Conservation (phyloP, 306 rosid species). For the Luffa aegyptiaca region DNA sequence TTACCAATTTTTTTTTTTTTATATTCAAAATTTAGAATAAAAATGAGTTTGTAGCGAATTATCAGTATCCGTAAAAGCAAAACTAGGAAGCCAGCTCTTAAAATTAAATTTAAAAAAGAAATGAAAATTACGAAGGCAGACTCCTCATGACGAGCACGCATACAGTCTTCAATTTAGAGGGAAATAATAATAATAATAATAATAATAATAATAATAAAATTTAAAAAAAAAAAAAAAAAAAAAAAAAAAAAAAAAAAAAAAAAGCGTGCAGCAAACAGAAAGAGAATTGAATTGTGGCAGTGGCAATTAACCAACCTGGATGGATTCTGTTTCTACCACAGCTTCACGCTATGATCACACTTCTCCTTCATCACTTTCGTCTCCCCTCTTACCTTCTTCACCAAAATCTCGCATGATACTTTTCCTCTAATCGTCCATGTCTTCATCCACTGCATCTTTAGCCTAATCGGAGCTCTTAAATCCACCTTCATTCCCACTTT, state of each 20-base stretch:
- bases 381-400: slow-evolving; percentile 34
- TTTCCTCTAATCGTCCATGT: slow-evolving; percentile 57
- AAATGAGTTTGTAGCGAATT: too few relatives aligned
- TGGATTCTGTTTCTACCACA: slow-evolving; percentile 17
- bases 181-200: too few relatives aligned
- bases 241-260: neutral
- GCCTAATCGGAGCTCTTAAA: slow-evolving; percentile 37
- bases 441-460: slow-evolving; percentile 45
- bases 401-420: slow-evolving; percentile 40
- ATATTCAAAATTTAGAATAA: too few relatives aligned
- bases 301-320: neutral
- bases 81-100: neutral
- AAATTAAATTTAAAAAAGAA: neutral
- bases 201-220: too few relatives aligned
- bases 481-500: slow-evolving; percentile 36
- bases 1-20: too few relatives aligned
- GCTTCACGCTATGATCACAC: slow-evolving; percentile 31
- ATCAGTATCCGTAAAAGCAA: too few relatives aligned
- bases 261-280: neutral
- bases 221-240: too few relatives aligned
- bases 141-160: neutral
- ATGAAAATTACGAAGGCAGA: neutral
- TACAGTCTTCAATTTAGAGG: neutral
- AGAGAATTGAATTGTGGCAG: neutral
- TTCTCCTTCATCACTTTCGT: slow-evolving; percentile 35